phyloP scores from a whole-genome alignment of 768 basidiomycete species.

The Amanita thiersii region DNA sequence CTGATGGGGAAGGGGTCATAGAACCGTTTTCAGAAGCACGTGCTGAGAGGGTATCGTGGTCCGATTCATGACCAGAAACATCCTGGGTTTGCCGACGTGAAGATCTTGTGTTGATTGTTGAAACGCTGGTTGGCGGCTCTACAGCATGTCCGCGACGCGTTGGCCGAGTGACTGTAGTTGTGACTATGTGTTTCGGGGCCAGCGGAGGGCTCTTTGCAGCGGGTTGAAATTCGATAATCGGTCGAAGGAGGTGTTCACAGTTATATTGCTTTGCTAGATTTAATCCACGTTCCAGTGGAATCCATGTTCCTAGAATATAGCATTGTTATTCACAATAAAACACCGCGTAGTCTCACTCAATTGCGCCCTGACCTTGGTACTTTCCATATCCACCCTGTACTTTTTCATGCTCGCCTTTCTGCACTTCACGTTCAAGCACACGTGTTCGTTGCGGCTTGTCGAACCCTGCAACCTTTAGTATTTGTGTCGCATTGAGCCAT shows the following conservation, averaged over 20 bases:
- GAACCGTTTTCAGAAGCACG: constrained; percentile 82
- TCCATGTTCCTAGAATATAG: constrained; percentile 80
- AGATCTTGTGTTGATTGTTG: constrained; percentile 50
- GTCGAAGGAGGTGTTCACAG: constrained; percentile 77
- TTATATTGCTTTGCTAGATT: constrained; percentile 87
- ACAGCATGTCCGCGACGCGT: constrained; percentile 34
- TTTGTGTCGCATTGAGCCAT: constrained; percentile 99
- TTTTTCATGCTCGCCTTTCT: constrained; percentile 98
- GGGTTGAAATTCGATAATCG: constrained; percentile 92
- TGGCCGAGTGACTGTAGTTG: constrained; percentile 48
- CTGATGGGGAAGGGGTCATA: constrained; percentile 85
- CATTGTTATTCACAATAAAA: constrained; percentile 8
- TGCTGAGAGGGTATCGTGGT: constrained; percentile 54
- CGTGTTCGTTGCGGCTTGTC: constrained; percentile 98
- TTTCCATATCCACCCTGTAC: constrained; percentile 99
- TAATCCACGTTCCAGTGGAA: constrained; percentile 88
- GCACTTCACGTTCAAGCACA: constrained; percentile 94
- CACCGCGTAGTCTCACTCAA: constrained; percentile 11
- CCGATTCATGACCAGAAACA: constrained; percentile 48
- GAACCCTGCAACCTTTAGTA: constrained; percentile 97
- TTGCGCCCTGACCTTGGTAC: constrained; percentile 77
- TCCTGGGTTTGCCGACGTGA: constrained; percentile 46
- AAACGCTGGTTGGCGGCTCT: constrained; percentile 23
- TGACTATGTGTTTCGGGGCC: constrained; percentile 92
- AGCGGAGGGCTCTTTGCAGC: constrained; percentile 87